Conservation (phyloP, 2,329 filamentous ascomycete genomes). For the Colletotrichum sp. region DNA sequence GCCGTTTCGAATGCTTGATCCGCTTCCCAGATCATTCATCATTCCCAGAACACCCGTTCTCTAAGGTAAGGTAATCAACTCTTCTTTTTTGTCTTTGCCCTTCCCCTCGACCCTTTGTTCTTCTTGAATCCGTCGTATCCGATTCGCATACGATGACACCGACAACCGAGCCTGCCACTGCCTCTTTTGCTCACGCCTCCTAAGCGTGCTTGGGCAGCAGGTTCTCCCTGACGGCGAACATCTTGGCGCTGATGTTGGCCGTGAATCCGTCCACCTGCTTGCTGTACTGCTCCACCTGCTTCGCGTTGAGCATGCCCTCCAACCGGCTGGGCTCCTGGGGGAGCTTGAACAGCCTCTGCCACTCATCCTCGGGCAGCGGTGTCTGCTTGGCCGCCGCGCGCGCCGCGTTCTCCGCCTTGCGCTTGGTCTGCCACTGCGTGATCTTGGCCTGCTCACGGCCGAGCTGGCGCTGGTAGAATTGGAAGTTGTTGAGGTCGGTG, state of each 20-base stretch:
- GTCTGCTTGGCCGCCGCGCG: conserved; percentile 86
- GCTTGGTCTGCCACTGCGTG: conserved; percentile 93
- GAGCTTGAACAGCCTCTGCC: conserved; percentile 97
- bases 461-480: conserved; percentile 92
- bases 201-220: conserved; percentile 59
- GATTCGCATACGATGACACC: background rate
- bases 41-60: conserved; percentile 22
- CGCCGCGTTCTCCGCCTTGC: conserved; percentile 92
- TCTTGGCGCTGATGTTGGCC: conserved; percentile 89
- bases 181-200: background rate
- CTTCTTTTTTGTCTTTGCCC: conserved; percentile 1
- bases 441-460: conserved; percentile 97
- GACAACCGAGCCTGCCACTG: background rate
- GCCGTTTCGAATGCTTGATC: conserved; percentile 26
- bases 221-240: conserved; percentile 90
- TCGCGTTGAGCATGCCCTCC: conserved; percentile 92
- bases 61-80: conserved; percentile 13
- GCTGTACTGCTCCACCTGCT: conserved; percentile 97
- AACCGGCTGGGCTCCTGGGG: conserved; percentile 91
- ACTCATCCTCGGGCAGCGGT: conserved; percentile 93
- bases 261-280: conserved; percentile 97
- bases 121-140: background rate
- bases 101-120: conserved; percentile 1
- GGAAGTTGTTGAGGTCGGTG: conserved; percentile 99
- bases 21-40: conserved; percentile 25